Conservation (phyloP, 164 flowering plant species). For the Magnolia officinalis region DNA sequence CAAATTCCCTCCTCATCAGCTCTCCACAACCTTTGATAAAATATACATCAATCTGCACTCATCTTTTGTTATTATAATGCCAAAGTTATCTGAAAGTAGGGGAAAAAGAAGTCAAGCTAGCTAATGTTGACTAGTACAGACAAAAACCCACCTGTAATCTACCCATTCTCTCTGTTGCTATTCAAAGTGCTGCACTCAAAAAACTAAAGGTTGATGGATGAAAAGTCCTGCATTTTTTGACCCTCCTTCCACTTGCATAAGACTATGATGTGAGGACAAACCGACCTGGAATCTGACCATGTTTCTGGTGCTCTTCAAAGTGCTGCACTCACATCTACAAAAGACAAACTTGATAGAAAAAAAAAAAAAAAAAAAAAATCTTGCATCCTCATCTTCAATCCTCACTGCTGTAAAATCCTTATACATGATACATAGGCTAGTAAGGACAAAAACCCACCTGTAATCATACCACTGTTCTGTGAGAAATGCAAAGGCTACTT, state of each 20-base stretch:
- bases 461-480: no score
- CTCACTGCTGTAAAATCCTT: neutral
- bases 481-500: no score
- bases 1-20: slow-evolving; percentile 5
- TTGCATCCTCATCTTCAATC: neutral
- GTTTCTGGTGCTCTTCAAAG: no score
- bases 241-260: neutral
- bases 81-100: neutral
- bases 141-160: neutral
- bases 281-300: neutral
- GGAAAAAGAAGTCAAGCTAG: neutral
- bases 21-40: neutral
- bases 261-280: neutral
- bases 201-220: neutral
- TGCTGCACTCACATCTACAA: no score
- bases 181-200: slow-evolving; percentile 1
- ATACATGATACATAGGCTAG: no score
- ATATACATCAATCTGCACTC: neutral
- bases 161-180: neutral
- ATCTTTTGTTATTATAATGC: neutral
- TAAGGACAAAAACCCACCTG: no score
- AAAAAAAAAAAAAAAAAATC: no score
- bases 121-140: neutral
- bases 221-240: neutral
- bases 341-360: no score